These are phyloP conservation scores for Phyllosticta citrichinensis DNA, from an alignment of 2,329 filamentous ascomycete species.

Conservation along the genomic window DNA sequence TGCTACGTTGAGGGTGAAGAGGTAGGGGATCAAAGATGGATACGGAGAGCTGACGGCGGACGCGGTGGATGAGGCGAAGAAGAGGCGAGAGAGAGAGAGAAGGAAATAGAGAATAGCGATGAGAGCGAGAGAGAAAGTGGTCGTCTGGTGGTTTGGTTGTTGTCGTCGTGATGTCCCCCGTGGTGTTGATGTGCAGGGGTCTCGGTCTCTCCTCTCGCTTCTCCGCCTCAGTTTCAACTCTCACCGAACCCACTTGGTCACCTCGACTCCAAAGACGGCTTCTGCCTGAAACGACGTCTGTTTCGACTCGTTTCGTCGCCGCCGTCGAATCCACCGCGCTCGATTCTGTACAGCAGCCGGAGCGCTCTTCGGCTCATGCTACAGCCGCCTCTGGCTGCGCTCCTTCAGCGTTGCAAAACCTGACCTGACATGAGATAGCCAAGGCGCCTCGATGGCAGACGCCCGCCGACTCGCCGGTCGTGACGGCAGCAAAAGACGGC, in stretches of 20 bases:
- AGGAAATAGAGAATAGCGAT: neutral
- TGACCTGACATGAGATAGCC: constrained; percentile 2
- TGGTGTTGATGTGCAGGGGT: neutral
- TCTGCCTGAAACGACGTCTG: constrained; percentile 6
- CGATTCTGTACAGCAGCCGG: neutral
- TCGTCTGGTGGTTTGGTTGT: too few species aligned
- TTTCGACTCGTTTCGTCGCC: constrained; percentile 8
- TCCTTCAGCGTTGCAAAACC: constrained; percentile 5
- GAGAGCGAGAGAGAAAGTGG: neutral
- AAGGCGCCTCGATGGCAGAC: neutral
- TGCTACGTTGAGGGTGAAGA: neutral
- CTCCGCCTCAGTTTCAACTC: constrained; percentile 8
- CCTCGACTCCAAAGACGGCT: neutral
- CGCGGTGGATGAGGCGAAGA: neutral
- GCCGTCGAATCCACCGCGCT: neutral
- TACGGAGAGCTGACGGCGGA: too few species aligned
- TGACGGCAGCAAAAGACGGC: neutral
- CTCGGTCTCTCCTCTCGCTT: neutral
- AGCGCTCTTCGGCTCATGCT: constrained; percentile 8
- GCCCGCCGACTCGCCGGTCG: neutral
- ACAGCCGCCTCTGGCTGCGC: constrained; percentile 1
- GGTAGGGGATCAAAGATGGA: neutral
- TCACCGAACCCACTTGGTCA: constrained; percentile 1
- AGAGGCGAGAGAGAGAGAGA: neutral
- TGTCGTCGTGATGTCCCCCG: neutral